A percentile compares a stretch with the other conserved stretches of the same genome.
These are phyloP conservation scores for Sanguinoderma infundibulare DNA, from an alignment of 1,284 basidiomycete species.

Conservation along the genomic window DNA sequence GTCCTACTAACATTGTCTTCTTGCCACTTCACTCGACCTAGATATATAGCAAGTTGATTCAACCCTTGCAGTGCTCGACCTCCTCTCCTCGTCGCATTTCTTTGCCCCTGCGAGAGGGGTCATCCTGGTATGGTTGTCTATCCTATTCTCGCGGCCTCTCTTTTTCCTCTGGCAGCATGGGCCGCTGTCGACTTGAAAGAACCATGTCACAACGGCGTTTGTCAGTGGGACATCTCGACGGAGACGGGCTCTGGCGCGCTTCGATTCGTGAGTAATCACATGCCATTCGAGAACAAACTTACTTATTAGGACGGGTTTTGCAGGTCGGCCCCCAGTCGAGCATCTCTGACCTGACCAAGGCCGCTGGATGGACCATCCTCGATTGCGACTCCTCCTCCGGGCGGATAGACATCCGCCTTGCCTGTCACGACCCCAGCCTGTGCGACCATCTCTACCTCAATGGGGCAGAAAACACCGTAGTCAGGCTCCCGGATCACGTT, in stretches of 20 bases:
- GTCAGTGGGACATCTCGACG: slow-evolving; percentile 11
- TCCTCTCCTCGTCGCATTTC: background rate
- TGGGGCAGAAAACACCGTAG: slow-evolving; percentile 53
- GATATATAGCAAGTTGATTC: background rate
- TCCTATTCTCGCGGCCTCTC: background rate
- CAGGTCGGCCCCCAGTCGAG: slow-evolving; percentile 38
- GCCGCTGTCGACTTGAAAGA: background rate
- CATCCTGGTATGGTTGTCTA: background rate
- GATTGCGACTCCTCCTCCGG: slow-evolving; percentile 43
- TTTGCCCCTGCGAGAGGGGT: background rate
- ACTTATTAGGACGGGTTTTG: slow-evolving; percentile 10
- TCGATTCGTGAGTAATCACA: slow-evolving; percentile 6
- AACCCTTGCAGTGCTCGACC: background rate
- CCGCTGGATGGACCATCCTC: slow-evolving; percentile 56
- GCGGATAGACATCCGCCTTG: slow-evolving; percentile 50
- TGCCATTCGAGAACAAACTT: slow-evolving; percentile 42
- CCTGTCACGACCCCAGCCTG: slow-evolving; percentile 39
- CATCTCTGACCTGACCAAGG: slow-evolving; percentile 55
- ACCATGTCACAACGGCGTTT: slow-evolving; percentile 14
- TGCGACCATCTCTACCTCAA: slow-evolving; percentile 50
- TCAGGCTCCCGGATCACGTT: slow-evolving; percentile 43
- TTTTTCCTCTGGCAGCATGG: background rate
- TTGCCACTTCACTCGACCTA: no score
- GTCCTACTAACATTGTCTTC: no score
- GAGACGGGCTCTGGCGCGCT: background rate